A percentile compares a stretch with the other conserved stretches of the same genome.
Evolutionary conservation across 345 rosid species (phyloP).

Genomic region (Aethionema arabicum): DNA sequence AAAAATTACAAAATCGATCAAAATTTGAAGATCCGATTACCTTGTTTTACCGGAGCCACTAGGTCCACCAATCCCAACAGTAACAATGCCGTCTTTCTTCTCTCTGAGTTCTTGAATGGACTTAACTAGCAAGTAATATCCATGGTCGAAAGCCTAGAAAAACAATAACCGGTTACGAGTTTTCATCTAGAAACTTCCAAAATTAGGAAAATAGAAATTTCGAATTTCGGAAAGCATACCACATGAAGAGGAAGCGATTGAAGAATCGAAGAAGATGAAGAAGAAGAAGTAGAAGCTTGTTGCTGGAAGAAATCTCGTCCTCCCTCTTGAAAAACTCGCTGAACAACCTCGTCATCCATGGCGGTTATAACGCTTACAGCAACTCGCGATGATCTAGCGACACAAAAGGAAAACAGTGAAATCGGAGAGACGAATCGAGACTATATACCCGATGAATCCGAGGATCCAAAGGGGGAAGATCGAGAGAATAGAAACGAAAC

Average conservation of each 20-base stretch:
- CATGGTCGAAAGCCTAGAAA: constrained; percentile 86
- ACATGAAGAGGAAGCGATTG: constrained; percentile 95
- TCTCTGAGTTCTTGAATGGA: constrained; percentile 95
- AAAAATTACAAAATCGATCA: constrained; percentile 8
- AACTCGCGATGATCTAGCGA: constrained; percentile 26
- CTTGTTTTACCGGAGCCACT: constrained; percentile 98
- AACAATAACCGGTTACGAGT: not conserved
- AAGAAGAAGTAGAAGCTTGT: constrained; percentile 73
- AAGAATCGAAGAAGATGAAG: constrained; percentile 83
- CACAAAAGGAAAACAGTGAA: constrained; percentile 2
- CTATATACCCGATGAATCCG: not conserved
- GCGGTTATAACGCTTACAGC: not conserved
- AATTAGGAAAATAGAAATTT: not conserved
- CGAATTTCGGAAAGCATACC: constrained; percentile 42
- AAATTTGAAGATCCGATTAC: constrained; percentile 36
- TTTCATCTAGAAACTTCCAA: not conserved
- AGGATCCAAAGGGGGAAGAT: constrained; percentile 1
- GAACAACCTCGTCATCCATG: constrained; percentile 95
- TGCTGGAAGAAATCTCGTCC: constrained; percentile 90
- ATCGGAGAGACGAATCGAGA: constrained; percentile 1
- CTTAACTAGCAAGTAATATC: constrained; percentile 82
- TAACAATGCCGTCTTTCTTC: constrained; percentile 85
- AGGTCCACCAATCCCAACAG: constrained; percentile 97
- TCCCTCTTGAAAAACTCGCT: constrained; percentile 90
- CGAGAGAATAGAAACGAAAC: constrained; percentile 1